Evolutionary conservation across 23 red algal species (phyloP), one percentile per base, ranked within the genome.

Genomic region (Gracilariopsis chorda): DNA sequence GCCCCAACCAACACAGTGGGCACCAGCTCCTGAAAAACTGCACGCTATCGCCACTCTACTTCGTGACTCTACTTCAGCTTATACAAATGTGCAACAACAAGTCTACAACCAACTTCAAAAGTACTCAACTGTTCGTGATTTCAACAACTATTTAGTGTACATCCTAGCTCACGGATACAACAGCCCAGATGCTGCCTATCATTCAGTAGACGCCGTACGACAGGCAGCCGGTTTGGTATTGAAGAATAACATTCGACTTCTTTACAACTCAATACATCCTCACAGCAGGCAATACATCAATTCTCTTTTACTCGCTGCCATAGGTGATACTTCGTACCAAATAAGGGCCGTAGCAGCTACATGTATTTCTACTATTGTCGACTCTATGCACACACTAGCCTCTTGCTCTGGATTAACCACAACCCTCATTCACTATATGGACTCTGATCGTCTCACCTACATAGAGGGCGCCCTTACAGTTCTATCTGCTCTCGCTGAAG

Each of bases 111-210:
- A 81, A 51, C 89, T 96, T 45, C 84, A 84, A 42, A 42, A 60
- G 36, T 75, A 87, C 28, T 81, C 94, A n/a, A 41, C 82, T 51
- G 80, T 61, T 61, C 63, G 68, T 48, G 94, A 96, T 35, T 93
- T 96, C 59, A 90, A 88, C 72, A 88, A 81, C 52, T 96, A 96
- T 55, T 81, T 96, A 45, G 94, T 86, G 24, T 96, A 96, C 68
- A 91, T 96, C 64, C 85, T 96, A 45, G 53, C 93, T 51, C 45
- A 25, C 17, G 64, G 41, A 55, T 73, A 35, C 64, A 40, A 48
- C 36, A 80, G 42, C 43, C 46, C 62, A 45, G 23, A 65, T 51
- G 56, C 67, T 29, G 44, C 61, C 63, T 68, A 71, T 36, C 58
- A 39, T 45, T 51, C 92, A 67, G 73, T 76, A 51, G 57, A 72